Conservation (phyloP, 768 basidiomycete species). For the Lepiota brunneoincarnata region DNA sequence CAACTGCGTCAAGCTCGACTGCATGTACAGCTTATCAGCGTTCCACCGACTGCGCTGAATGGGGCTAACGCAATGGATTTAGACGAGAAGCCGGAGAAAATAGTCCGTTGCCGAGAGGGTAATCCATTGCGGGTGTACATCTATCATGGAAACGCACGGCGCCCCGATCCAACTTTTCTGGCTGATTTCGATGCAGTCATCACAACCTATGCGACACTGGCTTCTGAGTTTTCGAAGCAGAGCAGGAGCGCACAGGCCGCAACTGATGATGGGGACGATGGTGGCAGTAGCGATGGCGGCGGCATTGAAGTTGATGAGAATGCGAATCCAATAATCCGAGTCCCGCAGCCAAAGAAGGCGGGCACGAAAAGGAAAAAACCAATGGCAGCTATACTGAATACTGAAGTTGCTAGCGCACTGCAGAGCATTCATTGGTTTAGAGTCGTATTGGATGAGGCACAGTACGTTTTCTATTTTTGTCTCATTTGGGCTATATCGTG, state of each 20-base stretch:
- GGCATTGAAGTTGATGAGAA: constrained; percentile 65
- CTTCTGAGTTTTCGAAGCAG: constrained; percentile 93
- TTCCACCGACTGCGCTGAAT: constrained; percentile 17
- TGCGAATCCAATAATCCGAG: constrained; percentile 58
- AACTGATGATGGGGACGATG: constrained; percentile 69
- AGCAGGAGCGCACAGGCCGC: constrained; percentile 54
- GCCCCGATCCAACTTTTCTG: constrained; percentile 81
- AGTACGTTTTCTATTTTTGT: constrained; percentile 57
- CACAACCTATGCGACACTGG: constrained; percentile 94
- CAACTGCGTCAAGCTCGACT: constrained; percentile 32
- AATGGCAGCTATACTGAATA: constrained; percentile 28
- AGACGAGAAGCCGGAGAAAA: constrained; percentile 28
- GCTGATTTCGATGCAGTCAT: constrained; percentile 97
- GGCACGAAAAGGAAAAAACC: constrained; percentile 65
- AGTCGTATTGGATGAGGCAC: constrained; percentile 91
- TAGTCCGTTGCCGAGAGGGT: constrained; percentile 40
- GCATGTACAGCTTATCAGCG: constrained; percentile 26
- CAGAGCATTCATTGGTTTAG: constrained; percentile 97
- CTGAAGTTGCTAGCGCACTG: constrained; percentile 69
- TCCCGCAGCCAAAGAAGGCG: constrained; percentile 65
- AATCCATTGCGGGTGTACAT: constrained; percentile 81
- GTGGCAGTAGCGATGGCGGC: constrained; percentile 63
- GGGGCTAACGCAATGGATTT: constrained; percentile 20
- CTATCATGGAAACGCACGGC: constrained; percentile 90
- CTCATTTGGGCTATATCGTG: background rate